A percentile compares a stretch with the other conserved stretches of the same genome.
phyloP scores from a whole-genome alignment of 2,329 filamentous ascomycete genomes.

The Didymella pomorum region DNA sequence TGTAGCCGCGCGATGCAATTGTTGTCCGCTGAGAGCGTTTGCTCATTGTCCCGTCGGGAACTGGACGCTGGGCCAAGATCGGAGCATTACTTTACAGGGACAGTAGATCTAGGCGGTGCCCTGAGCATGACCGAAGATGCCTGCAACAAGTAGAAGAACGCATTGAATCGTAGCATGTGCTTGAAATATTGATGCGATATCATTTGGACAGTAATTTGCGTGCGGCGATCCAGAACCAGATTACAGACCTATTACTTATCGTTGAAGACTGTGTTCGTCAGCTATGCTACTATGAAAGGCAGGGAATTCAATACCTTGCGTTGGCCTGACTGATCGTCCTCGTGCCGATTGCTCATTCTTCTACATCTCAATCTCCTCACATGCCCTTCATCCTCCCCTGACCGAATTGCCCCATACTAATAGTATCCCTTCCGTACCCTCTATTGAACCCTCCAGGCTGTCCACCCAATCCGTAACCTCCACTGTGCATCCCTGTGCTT shows the following conservation, averaged over 20 bases:
- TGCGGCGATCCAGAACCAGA: too few relatives aligned
- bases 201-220: not conserved
- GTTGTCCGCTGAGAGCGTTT: not conserved
- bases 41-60: not conserved
- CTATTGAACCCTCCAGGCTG: slow-evolving; percentile 1
- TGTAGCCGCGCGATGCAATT: not conserved
- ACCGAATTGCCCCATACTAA: slow-evolving; percentile 25
- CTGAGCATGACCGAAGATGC: not conserved
- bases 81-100: not conserved
- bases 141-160: not conserved
- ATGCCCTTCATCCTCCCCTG: slow-evolving; percentile 30
- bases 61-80: not conserved
- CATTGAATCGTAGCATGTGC: not conserved
- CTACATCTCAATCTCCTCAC: not conserved
- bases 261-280: not conserved
- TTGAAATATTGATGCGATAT: not conserved
- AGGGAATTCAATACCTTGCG: not conserved
- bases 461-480: slow-evolving; percentile 20
- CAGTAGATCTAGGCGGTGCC: not conserved
- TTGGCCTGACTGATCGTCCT: too few relatives aligned
- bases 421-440: slow-evolving; percentile 10
- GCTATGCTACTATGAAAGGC: not conserved
- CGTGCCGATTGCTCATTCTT: not conserved
- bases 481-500: slow-evolving; percentile 21
- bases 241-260: not conserved